Conservation (phyloP, 2,329 filamentous ascomycete species). For the Ceratocystiopsis sp. region DNA sequence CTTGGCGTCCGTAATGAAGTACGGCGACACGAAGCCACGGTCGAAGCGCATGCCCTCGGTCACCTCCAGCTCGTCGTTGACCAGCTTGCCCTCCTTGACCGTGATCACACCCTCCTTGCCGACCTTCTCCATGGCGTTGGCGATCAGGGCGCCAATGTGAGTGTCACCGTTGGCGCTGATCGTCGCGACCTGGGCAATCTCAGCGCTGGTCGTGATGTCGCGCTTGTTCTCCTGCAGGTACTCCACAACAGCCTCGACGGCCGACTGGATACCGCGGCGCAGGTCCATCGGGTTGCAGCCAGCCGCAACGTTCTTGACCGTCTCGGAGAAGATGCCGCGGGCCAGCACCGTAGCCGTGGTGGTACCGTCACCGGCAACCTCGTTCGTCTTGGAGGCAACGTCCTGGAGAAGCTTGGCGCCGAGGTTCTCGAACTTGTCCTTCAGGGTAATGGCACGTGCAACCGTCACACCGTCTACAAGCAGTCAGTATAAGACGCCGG, state of each 20-base stretch:
- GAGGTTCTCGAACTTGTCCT: constrained; percentile 99
- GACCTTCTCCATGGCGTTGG: constrained; percentile 98
- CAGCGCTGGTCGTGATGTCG: constrained; percentile 91
- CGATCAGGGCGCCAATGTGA: constrained; percentile 89
- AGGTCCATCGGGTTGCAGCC: constrained; percentile 99
- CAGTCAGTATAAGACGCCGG: too few relatives aligned
- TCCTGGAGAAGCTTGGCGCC: constrained; percentile 93
- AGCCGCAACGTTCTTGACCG: constrained; percentile 97
- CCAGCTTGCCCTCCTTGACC: constrained; percentile 99
- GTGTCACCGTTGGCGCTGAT: constrained; percentile 95
- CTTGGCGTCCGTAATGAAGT: constrained; percentile 99
- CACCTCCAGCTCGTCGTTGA: constrained; percentile 92
- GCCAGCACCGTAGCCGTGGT: constrained; percentile 95
- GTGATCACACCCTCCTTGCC: constrained; percentile 99
- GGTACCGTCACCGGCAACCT: constrained; percentile 95
- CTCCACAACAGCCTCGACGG: constrained; percentile 85
- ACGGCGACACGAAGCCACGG: constrained; percentile 93
- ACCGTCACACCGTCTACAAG: constrained; percentile 67
- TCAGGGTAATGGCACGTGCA: constrained; percentile 73
- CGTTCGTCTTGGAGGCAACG: constrained; percentile 98
- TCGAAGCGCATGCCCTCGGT: constrained; percentile 99
- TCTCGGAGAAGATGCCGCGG: constrained; percentile 97
- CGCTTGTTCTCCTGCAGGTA: constrained; percentile 93
- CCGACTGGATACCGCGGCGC: constrained; percentile 88
- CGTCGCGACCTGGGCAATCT: constrained; percentile 95